Percentiles rank a stretch among this genome's conserved stretches.
Evolutionary conservation across 306 rosid genomes (phyloP).

Genomic region (Castanospermum australe): DNA sequence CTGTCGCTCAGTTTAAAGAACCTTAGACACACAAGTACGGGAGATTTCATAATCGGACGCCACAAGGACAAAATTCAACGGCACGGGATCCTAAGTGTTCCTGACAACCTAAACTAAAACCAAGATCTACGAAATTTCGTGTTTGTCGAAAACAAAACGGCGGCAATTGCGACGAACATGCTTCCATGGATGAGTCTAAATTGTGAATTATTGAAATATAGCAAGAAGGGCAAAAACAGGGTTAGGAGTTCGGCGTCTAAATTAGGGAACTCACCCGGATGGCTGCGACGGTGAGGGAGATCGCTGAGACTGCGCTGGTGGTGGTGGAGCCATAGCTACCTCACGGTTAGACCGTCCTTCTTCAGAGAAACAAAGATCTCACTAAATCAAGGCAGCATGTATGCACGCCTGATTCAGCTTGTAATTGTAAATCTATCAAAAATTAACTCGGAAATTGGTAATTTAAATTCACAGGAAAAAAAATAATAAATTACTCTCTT

Average conservation of each 20-base stretch:
- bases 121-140: constrained; percentile 18
- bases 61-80: constrained; percentile 30
- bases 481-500: not conserved
- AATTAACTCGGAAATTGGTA: not conserved
- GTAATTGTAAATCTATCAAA: not conserved
- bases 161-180: constrained; percentile 23
- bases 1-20: not conserved
- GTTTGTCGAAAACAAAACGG: not conserved
- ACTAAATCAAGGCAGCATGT: no score
- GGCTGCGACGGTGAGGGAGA: constrained; percentile 97
- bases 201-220: not conserved
- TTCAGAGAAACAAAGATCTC: constrained; percentile 38
- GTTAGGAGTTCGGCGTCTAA: constrained; percentile 17
- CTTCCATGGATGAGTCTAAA: constrained; percentile 21
- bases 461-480: not conserved
- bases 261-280: constrained; percentile 65
- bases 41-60: not conserved
- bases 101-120: constrained; percentile 11
- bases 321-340: constrained; percentile 88
- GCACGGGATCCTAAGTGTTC: constrained; percentile 20
- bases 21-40: not conserved
- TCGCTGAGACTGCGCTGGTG: constrained; percentile 66
- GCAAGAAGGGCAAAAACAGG: not conserved
- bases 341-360: constrained; percentile 19
- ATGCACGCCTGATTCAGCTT: constrained; percentile 14